These are phyloP conservation scores for Mycena olivaceomarginata DNA, from an alignment of 768 basidiomycete genomes.

Conservation along the genomic window DNA sequence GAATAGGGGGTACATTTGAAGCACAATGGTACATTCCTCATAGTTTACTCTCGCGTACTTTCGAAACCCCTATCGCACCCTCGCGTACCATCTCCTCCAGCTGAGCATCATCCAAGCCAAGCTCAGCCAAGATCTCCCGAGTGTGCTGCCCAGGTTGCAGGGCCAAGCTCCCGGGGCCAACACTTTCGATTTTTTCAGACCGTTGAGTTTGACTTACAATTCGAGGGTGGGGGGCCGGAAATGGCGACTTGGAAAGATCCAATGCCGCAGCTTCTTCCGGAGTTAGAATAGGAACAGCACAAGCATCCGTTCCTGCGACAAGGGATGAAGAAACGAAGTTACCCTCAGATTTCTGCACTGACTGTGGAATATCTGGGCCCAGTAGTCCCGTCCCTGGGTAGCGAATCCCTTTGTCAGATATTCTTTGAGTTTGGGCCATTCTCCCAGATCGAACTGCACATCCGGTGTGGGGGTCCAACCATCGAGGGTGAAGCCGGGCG, in stretches of 20 bases:
- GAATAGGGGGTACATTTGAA: too few species aligned
- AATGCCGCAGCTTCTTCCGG: slow-evolving; percentile 75
- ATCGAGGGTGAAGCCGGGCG: slow-evolving; percentile 62
- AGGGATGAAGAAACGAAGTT: not conserved
- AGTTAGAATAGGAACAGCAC: slow-evolving; percentile 80
- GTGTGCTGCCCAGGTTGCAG: slow-evolving; percentile 74
- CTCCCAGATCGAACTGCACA: slow-evolving; percentile 64
- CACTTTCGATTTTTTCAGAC: slow-evolving; percentile 24
- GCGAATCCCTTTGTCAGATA: slow-evolving; percentile 82
- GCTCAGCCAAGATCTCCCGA: slow-evolving; percentile 69
- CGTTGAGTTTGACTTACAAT: slow-evolving; percentile 54
- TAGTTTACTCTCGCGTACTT: slow-evolving; percentile 37
- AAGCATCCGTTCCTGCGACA: slow-evolving; percentile 79
- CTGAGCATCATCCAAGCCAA: slow-evolving; percentile 68
- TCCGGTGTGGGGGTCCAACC: slow-evolving; percentile 74
- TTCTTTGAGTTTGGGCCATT: slow-evolving; percentile 75
- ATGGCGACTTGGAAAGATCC: slow-evolving; percentile 55
- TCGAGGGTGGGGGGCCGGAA: slow-evolving; percentile 74
- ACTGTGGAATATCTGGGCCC: slow-evolving; percentile 83
- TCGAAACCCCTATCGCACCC: slow-evolving; percentile 65
- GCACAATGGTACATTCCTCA: not conserved
- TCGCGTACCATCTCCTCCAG: slow-evolving; percentile 60
- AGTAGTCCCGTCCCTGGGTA: slow-evolving; percentile 77
- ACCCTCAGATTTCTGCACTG: slow-evolving; percentile 41
- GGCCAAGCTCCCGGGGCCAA: slow-evolving; percentile 42